These are phyloP conservation scores for Neofusicoccum sp. DNA, from an alignment of 2,329 filamentous ascomycete species.

Conservation along the genomic window DNA sequence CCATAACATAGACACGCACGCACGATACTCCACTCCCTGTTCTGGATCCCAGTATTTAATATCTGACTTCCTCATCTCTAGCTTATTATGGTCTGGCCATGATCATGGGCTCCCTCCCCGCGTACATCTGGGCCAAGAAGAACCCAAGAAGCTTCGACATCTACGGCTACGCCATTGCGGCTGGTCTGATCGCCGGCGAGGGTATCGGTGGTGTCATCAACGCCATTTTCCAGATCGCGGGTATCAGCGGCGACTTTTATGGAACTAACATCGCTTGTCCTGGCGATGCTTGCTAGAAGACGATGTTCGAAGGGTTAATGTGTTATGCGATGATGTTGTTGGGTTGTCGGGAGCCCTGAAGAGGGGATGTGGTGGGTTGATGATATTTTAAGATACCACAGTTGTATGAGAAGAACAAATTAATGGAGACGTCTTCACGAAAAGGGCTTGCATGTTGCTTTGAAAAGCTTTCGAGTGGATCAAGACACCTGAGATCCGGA, in stretches of 20 bases:
- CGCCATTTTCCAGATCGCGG: constrained; percentile 53
- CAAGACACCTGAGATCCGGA: too few relatives aligned
- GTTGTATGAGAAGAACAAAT: too few relatives aligned
- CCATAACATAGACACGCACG: too few relatives aligned
- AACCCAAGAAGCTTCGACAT: constrained; percentile 58
- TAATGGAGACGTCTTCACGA: too few relatives aligned
- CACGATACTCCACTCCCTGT: too few relatives aligned
- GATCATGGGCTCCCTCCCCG: constrained; percentile 57
- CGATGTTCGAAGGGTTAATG: background rate
- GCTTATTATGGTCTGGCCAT: constrained; percentile 61
- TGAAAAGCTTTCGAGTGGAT: too few relatives aligned
- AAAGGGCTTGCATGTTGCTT: too few relatives aligned
- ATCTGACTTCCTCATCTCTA: background rate
- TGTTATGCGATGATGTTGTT: background rate
- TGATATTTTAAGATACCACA: background rate
- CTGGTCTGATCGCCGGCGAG: constrained; percentile 65
- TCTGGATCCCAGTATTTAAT: background rate
- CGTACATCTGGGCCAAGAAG: constrained; percentile 58
- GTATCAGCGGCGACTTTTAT: constrained; percentile 44
- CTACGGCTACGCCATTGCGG: constrained; percentile 62
- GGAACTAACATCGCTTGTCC: constrained; percentile 49
- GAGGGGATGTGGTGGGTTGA: background rate
- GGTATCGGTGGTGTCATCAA: constrained; percentile 66
- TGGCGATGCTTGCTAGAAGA: constrained; percentile 22
- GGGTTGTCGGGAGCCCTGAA: background rate